Conservation (phyloP, 441 rosid genomes). For the Jatropha multifida region DNA sequence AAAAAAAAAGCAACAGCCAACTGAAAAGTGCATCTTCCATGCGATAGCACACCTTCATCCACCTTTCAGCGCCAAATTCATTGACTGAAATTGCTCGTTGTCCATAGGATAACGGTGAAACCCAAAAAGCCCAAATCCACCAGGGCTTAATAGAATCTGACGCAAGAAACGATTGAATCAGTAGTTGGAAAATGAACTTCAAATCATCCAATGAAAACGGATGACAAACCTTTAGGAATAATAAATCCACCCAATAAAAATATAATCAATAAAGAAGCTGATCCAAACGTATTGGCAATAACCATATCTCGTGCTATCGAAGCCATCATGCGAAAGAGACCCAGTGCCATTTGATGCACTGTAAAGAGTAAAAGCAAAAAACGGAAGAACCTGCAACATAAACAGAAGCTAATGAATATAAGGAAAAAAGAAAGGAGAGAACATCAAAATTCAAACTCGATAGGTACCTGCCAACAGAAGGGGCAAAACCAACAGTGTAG, state of each 20-base stretch:
- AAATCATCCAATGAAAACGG: constrained; percentile 8
- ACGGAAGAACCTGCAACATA: constrained; percentile 24
- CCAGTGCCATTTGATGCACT: constrained; percentile 91
- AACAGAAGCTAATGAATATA: background rate
- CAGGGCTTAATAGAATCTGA: constrained; percentile 73
- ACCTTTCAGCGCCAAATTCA: constrained; percentile 79
- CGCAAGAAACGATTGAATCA: constrained; percentile 19
- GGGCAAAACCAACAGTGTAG: constrained; percentile 85
- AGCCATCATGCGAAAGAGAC: constrained; percentile 85
- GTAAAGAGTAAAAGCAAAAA: constrained; percentile 61
- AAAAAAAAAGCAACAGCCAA: background rate
- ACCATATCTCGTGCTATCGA: constrained; percentile 81
- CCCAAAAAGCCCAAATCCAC: constrained; percentile 97
- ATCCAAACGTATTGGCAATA: constrained; percentile 83
- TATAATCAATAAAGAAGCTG: constrained; percentile 58
- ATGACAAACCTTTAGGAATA: constrained; percentile 69
- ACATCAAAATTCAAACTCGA: constrained; percentile 1
- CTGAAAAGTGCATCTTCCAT: background rate
- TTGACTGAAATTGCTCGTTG: constrained; percentile 81
- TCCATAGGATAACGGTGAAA: constrained; percentile 83
- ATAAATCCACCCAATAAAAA: constrained; percentile 91
- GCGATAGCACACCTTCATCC: constrained; percentile 56
- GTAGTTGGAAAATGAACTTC: constrained; percentile 2
- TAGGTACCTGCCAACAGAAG: constrained; percentile 60
- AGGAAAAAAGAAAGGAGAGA: constrained; percentile 6